Evolutionary conservation across 768 basidiomycete genomes (phyloP).

Genomic region (Suillus subluteus): DNA sequence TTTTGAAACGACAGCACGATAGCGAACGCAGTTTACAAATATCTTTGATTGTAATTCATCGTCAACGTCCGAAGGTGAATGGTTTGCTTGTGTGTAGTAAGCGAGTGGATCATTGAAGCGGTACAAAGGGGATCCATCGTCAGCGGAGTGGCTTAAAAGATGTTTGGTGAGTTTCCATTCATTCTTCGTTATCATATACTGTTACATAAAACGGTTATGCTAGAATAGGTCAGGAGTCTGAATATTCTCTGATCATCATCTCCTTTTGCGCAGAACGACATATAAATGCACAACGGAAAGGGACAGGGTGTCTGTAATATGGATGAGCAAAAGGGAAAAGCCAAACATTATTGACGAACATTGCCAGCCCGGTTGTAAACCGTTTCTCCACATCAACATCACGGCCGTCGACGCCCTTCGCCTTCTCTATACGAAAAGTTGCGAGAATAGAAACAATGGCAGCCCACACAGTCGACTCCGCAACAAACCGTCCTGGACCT

Average conservation of each 20-base stretch:
- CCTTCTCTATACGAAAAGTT: constrained; percentile 20
- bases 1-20: too few relatives aligned
- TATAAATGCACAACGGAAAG: constrained; percentile 4
- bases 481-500: constrained; percentile 16
- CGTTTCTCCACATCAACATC: constrained; percentile 2
- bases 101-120: too few relatives aligned
- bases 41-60: too few relatives aligned
- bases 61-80: too few relatives aligned
- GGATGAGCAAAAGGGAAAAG: neutral
- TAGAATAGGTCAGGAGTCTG: neutral
- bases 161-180: too few relatives aligned
- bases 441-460: constrained; percentile 23
- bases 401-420: neutral
- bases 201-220: neutral
- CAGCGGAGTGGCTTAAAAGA: too few relatives aligned
- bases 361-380: neutral
- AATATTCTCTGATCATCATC: neutral
- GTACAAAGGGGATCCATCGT: too few relatives aligned
- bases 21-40: too few relatives aligned
- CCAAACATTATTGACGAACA: neutral
- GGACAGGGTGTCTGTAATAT: constrained; percentile 1
- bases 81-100: too few relatives aligned
- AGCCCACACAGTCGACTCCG: constrained; percentile 10
- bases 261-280: constrained; percentile 4
- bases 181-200: constrained; percentile 2